Conservation (phyloP, 2,329 filamentous ascomycete species). For the Pyricularia sp. region DNA sequence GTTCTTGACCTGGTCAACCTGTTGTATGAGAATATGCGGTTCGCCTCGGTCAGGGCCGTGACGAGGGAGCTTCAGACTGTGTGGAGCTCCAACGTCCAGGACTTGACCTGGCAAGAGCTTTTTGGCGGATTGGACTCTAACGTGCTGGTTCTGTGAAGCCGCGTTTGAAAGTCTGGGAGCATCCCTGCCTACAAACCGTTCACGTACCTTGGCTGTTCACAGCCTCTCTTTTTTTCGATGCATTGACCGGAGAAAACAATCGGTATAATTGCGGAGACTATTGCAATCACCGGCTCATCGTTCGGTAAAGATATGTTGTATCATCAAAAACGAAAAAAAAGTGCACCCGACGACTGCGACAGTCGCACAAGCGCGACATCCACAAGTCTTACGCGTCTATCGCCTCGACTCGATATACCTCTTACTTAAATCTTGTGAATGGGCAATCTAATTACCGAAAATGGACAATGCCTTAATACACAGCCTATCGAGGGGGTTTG, state of each 20-base stretch:
- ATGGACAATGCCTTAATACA: not conserved
- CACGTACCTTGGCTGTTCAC: not conserved
- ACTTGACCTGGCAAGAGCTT: not conserved
- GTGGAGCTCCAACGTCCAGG: not conserved
- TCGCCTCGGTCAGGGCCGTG: constrained; percentile 22
- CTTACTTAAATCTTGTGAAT: not conserved
- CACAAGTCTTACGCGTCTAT: not conserved
- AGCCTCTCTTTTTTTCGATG: not conserved
- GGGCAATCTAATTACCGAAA: not conserved
- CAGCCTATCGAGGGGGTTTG: not conserved
- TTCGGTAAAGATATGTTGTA: not conserved
- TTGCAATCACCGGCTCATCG: not conserved
- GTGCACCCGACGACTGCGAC: not conserved
- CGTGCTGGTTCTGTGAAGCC: not conserved
- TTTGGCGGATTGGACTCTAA: constrained; percentile 1
- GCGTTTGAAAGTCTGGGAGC: not conserved
- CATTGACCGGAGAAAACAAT: not conserved
- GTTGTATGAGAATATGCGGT: constrained; percentile 22
- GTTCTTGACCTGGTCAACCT: constrained; percentile 13
- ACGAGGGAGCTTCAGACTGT: constrained; percentile 23
- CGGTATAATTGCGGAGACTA: not conserved
- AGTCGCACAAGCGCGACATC: not conserved
- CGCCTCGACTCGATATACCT: not conserved
- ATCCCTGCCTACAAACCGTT: not conserved
- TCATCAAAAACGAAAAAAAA: not conserved